These are phyloP conservation scores for Tothia fuscella DNA, from an alignment of 2,329 filamentous ascomycete species.

Conservation along the genomic window DNA sequence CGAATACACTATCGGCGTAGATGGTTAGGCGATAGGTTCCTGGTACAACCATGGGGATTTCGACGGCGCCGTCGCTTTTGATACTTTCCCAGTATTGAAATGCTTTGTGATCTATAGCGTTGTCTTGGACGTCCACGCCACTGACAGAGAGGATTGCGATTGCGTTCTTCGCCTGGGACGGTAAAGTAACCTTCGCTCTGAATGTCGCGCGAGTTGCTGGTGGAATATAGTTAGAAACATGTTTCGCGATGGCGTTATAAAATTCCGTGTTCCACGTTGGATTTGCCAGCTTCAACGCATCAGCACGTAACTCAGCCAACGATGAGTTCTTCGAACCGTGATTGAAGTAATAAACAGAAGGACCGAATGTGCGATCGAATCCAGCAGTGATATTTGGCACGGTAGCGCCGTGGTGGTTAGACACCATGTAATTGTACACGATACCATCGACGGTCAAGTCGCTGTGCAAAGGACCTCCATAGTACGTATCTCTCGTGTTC, in stretches of 20 bases:
- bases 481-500: constrained; percentile 38
- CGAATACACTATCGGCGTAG: constrained; percentile 51
- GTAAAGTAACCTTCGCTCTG: constrained; percentile 40
- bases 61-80: constrained; percentile 33
- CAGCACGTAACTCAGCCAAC: constrained; percentile 38
- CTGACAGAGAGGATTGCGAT: constrained; percentile 44
- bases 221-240: constrained; percentile 48
- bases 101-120: constrained; percentile 40
- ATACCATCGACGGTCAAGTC: constrained; percentile 54
- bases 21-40: constrained; percentile 51
- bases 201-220: constrained; percentile 40
- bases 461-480: constrained; percentile 49
- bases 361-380: constrained; percentile 54
- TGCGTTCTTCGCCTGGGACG: constrained; percentile 37
- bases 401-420: constrained; percentile 51
- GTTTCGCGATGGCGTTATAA: constrained; percentile 48
- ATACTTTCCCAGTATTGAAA: constrained; percentile 53
- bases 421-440: constrained; percentile 51
- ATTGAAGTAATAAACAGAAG: constrained; percentile 53
- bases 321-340: constrained; percentile 35
- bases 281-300: constrained; percentile 41
- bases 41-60: constrained; percentile 42
- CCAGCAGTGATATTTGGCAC: constrained; percentile 53
- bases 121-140: constrained; percentile 46
- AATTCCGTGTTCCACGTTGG: constrained; percentile 47